Percentiles rank a stretch among this genome's conserved stretches.
phyloP scores from a whole-genome alignment of 331 rosid genomes.

The Malus hybrid region DNA sequence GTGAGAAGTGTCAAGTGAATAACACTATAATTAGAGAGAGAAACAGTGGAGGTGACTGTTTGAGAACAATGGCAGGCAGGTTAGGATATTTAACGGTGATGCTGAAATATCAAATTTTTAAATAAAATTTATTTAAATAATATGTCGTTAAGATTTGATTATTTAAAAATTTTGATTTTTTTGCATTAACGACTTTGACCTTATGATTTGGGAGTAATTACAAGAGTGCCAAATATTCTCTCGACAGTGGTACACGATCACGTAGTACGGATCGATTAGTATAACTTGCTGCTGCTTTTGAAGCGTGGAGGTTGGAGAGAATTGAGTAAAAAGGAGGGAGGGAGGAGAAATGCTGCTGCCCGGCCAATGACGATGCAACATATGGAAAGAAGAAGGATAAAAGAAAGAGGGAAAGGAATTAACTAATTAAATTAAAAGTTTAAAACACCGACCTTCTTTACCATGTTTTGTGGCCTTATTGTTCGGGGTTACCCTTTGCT shows the following conservation, averaged over 20 bases:
- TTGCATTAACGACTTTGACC: too few species aligned
- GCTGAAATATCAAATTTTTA: too few species aligned
- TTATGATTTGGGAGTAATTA: background rate
- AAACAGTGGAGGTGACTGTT: background rate
- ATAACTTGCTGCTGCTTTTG: background rate
- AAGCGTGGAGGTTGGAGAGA: background rate
- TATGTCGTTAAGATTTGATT: too few species aligned
- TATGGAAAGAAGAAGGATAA: background rate
- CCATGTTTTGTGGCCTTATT: conserved; percentile 21
- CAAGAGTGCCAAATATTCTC: background rate
- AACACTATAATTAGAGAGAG: background rate
- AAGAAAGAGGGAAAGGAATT: background rate
- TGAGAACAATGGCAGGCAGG: background rate
- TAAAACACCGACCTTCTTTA: background rate
- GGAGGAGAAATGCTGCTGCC: too few species aligned
- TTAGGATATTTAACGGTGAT: too few species aligned
- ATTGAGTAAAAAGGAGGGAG: background rate
- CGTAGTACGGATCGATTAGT: background rate
- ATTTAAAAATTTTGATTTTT: too few species aligned
- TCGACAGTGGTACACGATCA: background rate
- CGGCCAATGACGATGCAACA: background rate
- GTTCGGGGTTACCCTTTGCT: background rate
- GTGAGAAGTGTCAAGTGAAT: background rate
- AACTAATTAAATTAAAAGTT: background rate
- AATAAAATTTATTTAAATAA: too few species aligned